phyloP scores from a whole-genome alignment of 495 filamentous ascomycete species.

The Penicilliopsis zonata region DNA sequence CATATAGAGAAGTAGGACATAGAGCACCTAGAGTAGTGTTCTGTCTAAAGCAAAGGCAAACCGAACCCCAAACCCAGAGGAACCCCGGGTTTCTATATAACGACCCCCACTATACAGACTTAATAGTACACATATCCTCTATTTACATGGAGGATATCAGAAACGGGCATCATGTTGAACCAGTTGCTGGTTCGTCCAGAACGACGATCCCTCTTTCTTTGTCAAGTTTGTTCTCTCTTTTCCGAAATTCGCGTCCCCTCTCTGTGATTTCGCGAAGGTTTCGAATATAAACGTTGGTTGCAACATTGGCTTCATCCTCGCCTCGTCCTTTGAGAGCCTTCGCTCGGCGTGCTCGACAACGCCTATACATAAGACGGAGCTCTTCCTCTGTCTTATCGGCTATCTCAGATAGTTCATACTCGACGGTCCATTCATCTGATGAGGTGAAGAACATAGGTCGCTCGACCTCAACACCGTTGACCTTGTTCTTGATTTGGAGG shows the following conservation, averaged over 20 bases:
- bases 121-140: too few relatives aligned
- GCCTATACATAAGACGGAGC: constrained; percentile 43
- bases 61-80: too few relatives aligned
- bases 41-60: too few relatives aligned
- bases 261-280: constrained; percentile 28
- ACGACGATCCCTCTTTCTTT: constrained; percentile 17
- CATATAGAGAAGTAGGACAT: too few relatives aligned
- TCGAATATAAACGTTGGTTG: constrained; percentile 23
- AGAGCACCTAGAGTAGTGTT: too few relatives aligned
- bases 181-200: constrained; percentile 13
- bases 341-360: constrained; percentile 36
- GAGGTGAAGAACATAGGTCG: constrained; percentile 42
- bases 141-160: too few relatives aligned
- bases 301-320: constrained; percentile 20
- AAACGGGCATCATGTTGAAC: too few relatives aligned
- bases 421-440: constrained; percentile 56
- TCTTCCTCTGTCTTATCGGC: constrained; percentile 15
- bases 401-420: constrained; percentile 61
- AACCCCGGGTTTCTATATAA: too few relatives aligned
- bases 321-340: constrained; percentile 26
- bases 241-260: constrained; percentile 35
- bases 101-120: too few relatives aligned
- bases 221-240: constrained; percentile 37
- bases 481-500: constrained; percentile 56
- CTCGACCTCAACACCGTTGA: constrained; percentile 52